Evolutionary conservation across 2,329 filamentous ascomycete species (phyloP).

Genomic region (Neoarthrinium moseri): DNA sequence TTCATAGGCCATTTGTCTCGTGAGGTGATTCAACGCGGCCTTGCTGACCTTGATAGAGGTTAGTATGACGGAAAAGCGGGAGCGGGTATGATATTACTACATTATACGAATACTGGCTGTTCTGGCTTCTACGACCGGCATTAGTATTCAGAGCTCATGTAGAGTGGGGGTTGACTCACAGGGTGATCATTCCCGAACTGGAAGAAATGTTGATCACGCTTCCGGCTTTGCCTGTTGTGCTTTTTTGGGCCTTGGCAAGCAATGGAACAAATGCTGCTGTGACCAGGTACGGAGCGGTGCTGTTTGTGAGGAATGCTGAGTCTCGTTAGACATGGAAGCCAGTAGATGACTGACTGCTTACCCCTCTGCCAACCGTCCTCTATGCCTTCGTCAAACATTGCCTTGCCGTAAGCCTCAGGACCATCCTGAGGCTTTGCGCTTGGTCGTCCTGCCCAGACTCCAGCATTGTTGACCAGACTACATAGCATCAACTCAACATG

Average conservation of each 20-base stretch:
- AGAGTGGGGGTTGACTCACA: slow-evolving; percentile 16
- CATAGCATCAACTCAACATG: neutral
- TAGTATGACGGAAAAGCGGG: neutral
- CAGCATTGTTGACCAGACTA: slow-evolving; percentile 51
- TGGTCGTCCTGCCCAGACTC: slow-evolving; percentile 32
- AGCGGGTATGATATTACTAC: slow-evolving; percentile 10
- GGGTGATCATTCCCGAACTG: slow-evolving; percentile 46
- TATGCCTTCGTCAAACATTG: slow-evolving; percentile 21
- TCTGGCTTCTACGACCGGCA: slow-evolving; percentile 16
- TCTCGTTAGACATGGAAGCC: neutral
- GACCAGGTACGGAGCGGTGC: slow-evolving; percentile 50
- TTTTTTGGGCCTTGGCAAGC: slow-evolving; percentile 44
- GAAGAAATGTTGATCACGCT: slow-evolving; percentile 53
- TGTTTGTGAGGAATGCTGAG: slow-evolving; percentile 46
- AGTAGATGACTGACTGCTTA: slow-evolving; percentile 5
- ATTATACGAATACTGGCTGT: slow-evolving; percentile 25
- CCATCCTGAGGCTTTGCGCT: slow-evolving; percentile 18
- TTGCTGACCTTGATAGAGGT: slow-evolving; percentile 19
- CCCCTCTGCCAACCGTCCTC: slow-evolving; percentile 22
- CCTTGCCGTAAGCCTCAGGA: slow-evolving; percentile 21
- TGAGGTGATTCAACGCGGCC: slow-evolving; percentile 22
- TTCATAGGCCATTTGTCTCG: slow-evolving; percentile 25
- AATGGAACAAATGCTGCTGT: slow-evolving; percentile 54
- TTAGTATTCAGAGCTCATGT: neutral
- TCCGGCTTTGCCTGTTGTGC: slow-evolving; percentile 45